Base-by-base conservation (phyloP, 2,329 filamentous ascomycete genomes). In the Colletotrichum endophyticum region DNA sequence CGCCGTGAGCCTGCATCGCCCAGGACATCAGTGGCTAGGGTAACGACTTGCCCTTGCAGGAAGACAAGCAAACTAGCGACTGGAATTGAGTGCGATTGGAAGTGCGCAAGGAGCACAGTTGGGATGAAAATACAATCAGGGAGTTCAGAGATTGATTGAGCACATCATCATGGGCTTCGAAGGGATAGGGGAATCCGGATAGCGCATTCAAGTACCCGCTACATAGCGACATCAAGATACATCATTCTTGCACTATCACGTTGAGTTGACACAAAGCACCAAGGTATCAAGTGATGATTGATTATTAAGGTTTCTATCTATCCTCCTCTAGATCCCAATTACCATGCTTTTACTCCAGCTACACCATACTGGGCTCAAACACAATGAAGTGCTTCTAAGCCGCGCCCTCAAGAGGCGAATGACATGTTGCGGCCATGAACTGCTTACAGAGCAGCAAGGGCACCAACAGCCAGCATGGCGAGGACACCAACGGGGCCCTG, bases 401-500 rank as follows among this genome's bases (percentile, higher is more conserved):
- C 13, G 13, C n/a, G n/a, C 28, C 59, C 19, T 36, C 19, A 8
- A 36, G 44, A 53, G 32, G 16, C 19, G 32, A 13, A 63, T 30
- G 59, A n/a, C 19, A 62, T 13, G 19, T 63, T 32, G 57, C 22
- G 2, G n/a, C 59, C 59, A 28, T 13, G 16, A n/a, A 15, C 5
- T 62, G 27, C 28, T 62, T 34, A 63, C 59, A 76, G n/a, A 8
- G 66, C 66, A 32, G 72, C 75, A 53, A 75, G 39, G n/a, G 57
- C 75, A 30, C 56, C 75, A n/a, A 72, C 39, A 16, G 73, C 75
- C 25, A 77, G 25, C n/a, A 66, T 36, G 16, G 67, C 75, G 11
- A 69, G n/a, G 32, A 69, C 7, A 3, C 72, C 75, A 12, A 72
- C n/a, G 12, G 72, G 72, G 11, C 72, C 75, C 13, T 63, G 63